Evolutionary conservation across 225 moss, liverwort and hornwort genomes (phyloP), one percentile per base, ranked within the genome.

Genomic region (Polytrichum commune): DNA sequence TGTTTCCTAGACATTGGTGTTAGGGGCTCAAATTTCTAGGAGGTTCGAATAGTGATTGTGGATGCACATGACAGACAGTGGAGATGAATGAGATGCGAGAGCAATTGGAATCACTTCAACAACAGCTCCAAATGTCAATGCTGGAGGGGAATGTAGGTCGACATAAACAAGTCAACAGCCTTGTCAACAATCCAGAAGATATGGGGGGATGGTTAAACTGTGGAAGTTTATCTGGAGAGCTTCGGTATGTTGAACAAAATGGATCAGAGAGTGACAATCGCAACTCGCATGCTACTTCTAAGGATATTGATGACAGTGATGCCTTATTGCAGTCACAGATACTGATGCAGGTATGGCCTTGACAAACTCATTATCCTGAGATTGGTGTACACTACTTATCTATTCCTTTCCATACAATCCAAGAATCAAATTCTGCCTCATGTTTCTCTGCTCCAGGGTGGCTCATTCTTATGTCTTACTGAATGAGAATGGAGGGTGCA

Each of bases 1-100:
- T 4, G 46, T 46, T 46, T 46, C 46, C 46, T 46, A 46, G 46
- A 46, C 16, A 46, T 46, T 46, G 46, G 46, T 46, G 13, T 16
- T 2, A 33, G 7, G 33, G 35, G 35, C 35, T 35, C 35, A 46
- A 46, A 46, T 46, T 46, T 16, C 46, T 46, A 13, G 10, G 46
- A 13, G 4, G 0, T 46, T 46, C 13, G 16, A 16, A 46, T 46
- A 4, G 46, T 13, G 46, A 46, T 46, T 46, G 35, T 46, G 46
- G 46, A 46, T 46, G 46, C 4, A 10, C 46, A 46, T 69, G 62
- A 60, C 80, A 96, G 96, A 90, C 89, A 79, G 83, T 74, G 64
- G 96, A 96, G 71, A 93, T 93, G 72, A 90, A 78, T 69, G 90
- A 92, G 75, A 78, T 96, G 69, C 89, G 87, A 78, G 93, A 92